Conservation (phyloP, 139 green algal genomes). For the Tetraselmis chui region DNA sequence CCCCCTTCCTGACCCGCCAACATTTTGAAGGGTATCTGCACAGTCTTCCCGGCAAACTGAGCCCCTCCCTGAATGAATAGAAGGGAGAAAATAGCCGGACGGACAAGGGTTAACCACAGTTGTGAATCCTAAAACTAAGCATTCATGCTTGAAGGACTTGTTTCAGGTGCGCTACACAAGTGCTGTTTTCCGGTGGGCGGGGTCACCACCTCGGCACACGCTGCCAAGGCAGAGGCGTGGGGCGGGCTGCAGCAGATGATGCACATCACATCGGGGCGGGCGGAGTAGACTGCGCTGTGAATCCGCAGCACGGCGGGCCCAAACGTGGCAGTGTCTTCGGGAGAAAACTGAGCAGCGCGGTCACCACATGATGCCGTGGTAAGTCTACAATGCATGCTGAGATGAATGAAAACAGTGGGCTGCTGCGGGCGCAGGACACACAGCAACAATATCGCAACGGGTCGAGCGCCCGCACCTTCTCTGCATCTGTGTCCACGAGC, state of each 20-base stretch:
- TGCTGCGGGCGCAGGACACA: too few species aligned
- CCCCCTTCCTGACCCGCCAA: not conserved
- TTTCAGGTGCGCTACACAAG: too few species aligned
- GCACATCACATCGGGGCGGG: not conserved
- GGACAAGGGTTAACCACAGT: too few species aligned
- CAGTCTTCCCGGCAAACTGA: not conserved
- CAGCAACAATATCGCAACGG: too few species aligned
- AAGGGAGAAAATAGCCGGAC: not conserved
- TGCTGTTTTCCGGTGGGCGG: too few species aligned
- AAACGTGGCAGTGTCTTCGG: not conserved
- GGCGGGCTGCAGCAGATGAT: not conserved
- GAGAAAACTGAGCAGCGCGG: not conserved
- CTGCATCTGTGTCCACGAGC: not conserved
- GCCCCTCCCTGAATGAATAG: not conserved
- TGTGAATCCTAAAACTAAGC: too few species aligned
- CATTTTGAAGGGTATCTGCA: not conserved
- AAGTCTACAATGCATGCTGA: not conserved
- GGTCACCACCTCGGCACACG: not conserved
- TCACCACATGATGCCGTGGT: not conserved
- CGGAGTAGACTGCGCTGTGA: not conserved
- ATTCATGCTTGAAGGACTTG: not conserved
- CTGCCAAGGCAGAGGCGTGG: not conserved
- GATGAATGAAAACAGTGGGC: not conserved
- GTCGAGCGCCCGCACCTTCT: too few species aligned
- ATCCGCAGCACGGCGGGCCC: not conserved